phyloP scores from a whole-genome alignment of 441 rosid genomes.

The Pelargonium fulgidum region DNA sequence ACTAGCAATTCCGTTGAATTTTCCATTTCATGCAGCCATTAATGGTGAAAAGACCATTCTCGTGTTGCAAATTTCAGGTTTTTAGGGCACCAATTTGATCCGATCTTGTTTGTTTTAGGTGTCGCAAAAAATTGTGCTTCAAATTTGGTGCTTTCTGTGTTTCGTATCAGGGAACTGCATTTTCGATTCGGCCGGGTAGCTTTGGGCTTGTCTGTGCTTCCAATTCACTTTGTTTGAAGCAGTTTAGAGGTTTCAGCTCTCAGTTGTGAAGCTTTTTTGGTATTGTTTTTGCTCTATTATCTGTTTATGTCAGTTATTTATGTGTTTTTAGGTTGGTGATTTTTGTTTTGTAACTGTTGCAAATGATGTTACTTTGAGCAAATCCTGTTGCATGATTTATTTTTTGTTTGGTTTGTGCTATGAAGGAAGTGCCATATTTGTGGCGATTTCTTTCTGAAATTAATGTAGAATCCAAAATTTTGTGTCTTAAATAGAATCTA shows the following conservation, averaged over 20 bases:
- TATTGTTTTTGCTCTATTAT: not conserved
- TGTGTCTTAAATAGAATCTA: not conserved
- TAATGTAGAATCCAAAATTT: not conserved
- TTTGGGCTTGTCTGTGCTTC: slow-evolving; percentile 1
- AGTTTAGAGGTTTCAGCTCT: slow-evolving; percentile 14
- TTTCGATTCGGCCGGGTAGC: not conserved
- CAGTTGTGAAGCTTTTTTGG: not conserved
- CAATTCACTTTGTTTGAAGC: slow-evolving; percentile 11
- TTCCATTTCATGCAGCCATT: slow-evolving; percentile 1
- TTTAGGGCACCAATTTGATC: not conserved
- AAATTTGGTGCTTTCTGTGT: slow-evolving; percentile 7
- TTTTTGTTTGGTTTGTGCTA: not conserved
- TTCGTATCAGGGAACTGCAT: slow-evolving; percentile 12
- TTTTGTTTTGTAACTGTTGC: slow-evolving; percentile 1
- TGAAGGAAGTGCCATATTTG: slow-evolving; percentile 7
- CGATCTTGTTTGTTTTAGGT: slow-evolving; percentile 3
- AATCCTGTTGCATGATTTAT: slow-evolving; percentile 2
- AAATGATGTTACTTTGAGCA: slow-evolving; percentile 4
- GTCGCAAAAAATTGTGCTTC: not conserved
- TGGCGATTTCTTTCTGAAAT: not conserved
- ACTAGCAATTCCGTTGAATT: not conserved
- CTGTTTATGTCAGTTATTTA: not conserved
- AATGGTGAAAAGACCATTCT: slow-evolving; percentile 2
- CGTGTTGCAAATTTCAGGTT: slow-evolving; percentile 1
- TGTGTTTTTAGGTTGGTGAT: not conserved